Evolutionary conservation across 2,329 filamentous ascomycete species (phyloP).

Genomic region (Blastomyces emzantsi): DNA sequence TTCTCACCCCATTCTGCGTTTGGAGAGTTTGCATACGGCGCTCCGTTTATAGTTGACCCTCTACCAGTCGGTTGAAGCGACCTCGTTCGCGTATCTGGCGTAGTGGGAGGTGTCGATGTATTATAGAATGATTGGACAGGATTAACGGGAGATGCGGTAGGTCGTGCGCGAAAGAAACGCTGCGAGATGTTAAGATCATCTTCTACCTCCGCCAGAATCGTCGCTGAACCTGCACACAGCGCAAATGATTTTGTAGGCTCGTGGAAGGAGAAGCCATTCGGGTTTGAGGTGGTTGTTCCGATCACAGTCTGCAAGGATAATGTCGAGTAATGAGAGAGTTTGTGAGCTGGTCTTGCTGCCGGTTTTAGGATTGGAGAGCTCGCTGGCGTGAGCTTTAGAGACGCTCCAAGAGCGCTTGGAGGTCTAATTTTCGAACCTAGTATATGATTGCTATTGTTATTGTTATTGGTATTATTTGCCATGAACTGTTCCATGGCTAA

Average conservation of each 20-base stretch:
- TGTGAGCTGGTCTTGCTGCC: slow-evolving; percentile 53
- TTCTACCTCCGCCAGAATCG: slow-evolving; percentile 77
- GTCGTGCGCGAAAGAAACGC: slow-evolving; percentile 82
- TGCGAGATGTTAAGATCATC: slow-evolving; percentile 57
- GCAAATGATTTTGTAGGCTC: slow-evolving; percentile 64
- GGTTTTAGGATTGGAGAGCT: slow-evolving; percentile 62
- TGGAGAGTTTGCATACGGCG: slow-evolving; percentile 39
- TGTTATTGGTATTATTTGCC: slow-evolving; percentile 24
- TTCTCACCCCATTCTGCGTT: slow-evolving; percentile 50
- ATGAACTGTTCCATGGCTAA: slow-evolving; percentile 24
- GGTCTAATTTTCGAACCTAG: slow-evolving; percentile 30
- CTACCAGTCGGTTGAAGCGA: slow-evolving; percentile 41
- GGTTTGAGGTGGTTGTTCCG: slow-evolving; percentile 76
- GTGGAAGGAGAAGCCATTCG: slow-evolving; percentile 78
- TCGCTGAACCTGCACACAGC: slow-evolving; percentile 85
- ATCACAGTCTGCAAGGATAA: slow-evolving; percentile 76
- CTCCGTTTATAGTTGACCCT: slow-evolving; percentile 40
- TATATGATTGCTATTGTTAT: slow-evolving; percentile 14
- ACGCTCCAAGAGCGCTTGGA: slow-evolving; percentile 24
- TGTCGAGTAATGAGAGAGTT: slow-evolving; percentile 34
- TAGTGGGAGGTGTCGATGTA: slow-evolving; percentile 49
- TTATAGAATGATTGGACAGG: slow-evolving; percentile 45
- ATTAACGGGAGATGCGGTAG: slow-evolving; percentile 59
- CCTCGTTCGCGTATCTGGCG: slow-evolving; percentile 49
- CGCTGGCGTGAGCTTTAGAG: slow-evolving; percentile 62